Conservation (phyloP, 1,284 basidiomycete genomes). For the Trichosporon sp. region DNA sequence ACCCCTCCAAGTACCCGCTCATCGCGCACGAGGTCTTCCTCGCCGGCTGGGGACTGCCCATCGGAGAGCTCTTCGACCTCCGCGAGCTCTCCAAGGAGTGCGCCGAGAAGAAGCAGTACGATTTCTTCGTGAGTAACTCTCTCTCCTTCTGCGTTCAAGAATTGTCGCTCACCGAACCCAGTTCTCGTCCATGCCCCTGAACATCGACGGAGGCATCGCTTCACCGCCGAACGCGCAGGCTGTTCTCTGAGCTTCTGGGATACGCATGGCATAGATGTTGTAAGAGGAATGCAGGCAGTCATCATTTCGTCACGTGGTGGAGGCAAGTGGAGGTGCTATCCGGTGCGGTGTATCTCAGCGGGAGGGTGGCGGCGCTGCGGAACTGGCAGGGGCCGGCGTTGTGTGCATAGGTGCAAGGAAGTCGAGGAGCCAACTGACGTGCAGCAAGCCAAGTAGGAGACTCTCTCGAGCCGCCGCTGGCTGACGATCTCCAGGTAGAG, state of each 20-base stretch:
- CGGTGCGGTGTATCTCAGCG: too few relatives aligned
- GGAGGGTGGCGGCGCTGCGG: too few relatives aligned
- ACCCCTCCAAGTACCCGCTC: slow-evolving; percentile 19
- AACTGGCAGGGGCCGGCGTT: too few relatives aligned
- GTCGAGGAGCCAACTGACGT: too few relatives aligned
- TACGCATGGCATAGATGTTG: not conserved
- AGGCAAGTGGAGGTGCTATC: not conserved
- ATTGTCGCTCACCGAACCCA: not conserved
- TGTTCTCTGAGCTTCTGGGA: slow-evolving; percentile 27
- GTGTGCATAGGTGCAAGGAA: too few relatives aligned
- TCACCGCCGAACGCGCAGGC: slow-evolving; percentile 51
- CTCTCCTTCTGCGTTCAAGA: not conserved
- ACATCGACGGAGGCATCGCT: slow-evolving; percentile 50
- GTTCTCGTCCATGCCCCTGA: slow-evolving; percentile 41
- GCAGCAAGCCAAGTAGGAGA: too few relatives aligned
- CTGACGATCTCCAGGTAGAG: too few relatives aligned
- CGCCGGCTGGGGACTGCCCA: slow-evolving; percentile 41
- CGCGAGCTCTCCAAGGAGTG: slow-evolving; percentile 44
- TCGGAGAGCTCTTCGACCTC: slow-evolving; percentile 52
- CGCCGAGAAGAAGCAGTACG: slow-evolving; percentile 37
- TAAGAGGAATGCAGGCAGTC: slow-evolving; percentile 2
- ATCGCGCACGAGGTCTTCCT: slow-evolving; percentile 36
- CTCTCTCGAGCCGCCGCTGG: too few relatives aligned
- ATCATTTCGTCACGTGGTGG: not conserved
- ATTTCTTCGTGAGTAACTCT: slow-evolving; percentile 44